Base-by-base conservation (phyloP, 768 basidiomycete species). In the Rhodosporidiobolus odoratus region DNA sequence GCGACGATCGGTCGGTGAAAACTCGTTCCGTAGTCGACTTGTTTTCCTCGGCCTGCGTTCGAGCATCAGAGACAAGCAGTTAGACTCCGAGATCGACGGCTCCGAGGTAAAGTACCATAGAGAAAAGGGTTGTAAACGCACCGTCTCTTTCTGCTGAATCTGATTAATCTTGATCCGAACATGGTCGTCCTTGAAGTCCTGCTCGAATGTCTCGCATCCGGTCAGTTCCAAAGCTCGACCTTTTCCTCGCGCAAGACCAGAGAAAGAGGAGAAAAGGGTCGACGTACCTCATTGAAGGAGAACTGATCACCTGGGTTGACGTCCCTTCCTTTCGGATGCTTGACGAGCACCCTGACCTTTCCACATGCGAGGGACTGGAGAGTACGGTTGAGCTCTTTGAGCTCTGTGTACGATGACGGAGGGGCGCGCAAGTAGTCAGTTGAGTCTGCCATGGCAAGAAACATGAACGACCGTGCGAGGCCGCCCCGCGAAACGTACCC, bases 341-440 rank as follows among this genome's bases (percentile, higher is more conserved):
- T 98, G 78, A 82, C 84, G 66, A 99, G 80, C 0, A 98, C 90
- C 60, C 88, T 88, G 76, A 94, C 90, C 80, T 88, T 93, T 25
- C 89, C 95, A 76, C 90, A 89, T 0, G 95, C 91, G 27, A 99
- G 83, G 76, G 92, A 95, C 78, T 99, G 96, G 12, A 99, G 81
- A 0, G 90, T 93, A 61, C 91, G 82, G n/a, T 85, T 82, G 57
- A 96, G 82, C 70, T 94, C 91, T 0, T 78, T 83, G 47, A 85
- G 84, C 37, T 88, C 92, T 92, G 38, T 53, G 23, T 9, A 15
- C 12, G 25, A 5, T 4, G 23, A 43, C 43, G 43, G 43, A 43
- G 43, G 43, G 21, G 12, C 43, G 12, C 43, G 43, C 21, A 12
- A 43, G 21, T 43, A 12, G n/a, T n/a, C n/a, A n/a, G n/a, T n/a